Evolutionary conservation across 805 yeast species (phyloP).

Genomic region (Kuraishia borneana): DNA sequence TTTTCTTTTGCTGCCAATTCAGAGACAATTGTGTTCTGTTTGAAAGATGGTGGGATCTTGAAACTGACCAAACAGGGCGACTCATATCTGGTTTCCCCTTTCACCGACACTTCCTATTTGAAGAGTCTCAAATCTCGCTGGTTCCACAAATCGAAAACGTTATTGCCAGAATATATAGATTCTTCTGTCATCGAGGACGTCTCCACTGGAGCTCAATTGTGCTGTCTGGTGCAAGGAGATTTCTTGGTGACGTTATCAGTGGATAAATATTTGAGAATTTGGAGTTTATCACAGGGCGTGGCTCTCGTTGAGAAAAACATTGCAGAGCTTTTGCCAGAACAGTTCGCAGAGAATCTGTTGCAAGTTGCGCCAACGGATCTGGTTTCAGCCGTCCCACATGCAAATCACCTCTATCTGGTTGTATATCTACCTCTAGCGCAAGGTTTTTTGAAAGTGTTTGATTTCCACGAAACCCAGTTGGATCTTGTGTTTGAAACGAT

Average conservation of each 20-base stretch:
- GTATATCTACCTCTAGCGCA: conserved; percentile 15
- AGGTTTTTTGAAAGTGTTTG: conserved; percentile 11
- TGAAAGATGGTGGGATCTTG: conserved; percentile 71
- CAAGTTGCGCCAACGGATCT: conserved; percentile 8
- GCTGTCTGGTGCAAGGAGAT: conserved; percentile 7
- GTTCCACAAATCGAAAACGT: conserved; percentile 8
- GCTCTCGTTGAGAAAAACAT: conserved; percentile 10
- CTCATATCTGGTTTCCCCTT: conserved; percentile 20
- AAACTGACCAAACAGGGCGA: conserved; percentile 34
- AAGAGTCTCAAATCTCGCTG: conserved; percentile 17
- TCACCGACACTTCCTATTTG: conserved; percentile 42
- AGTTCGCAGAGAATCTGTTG: conserved; percentile 1
- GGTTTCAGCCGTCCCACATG: conserved; percentile 7
- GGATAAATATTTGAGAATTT: conserved; percentile 41
- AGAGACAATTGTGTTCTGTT: conserved; percentile 38
- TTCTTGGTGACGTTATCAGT: conserved; percentile 39
- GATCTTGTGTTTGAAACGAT: not conserved
- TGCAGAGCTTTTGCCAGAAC: conserved; percentile 11
- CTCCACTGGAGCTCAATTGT: conserved; percentile 7
- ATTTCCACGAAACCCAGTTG: conserved; percentile 5
- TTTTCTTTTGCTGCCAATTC: conserved; percentile 34
- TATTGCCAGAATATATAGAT: conserved; percentile 4
- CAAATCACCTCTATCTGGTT: conserved; percentile 7
- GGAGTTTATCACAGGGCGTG: conserved; percentile 36
- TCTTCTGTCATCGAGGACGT: not conserved